Conservation (phyloP, 768 basidiomycete genomes). For the Trametes sanguinea region DNA sequence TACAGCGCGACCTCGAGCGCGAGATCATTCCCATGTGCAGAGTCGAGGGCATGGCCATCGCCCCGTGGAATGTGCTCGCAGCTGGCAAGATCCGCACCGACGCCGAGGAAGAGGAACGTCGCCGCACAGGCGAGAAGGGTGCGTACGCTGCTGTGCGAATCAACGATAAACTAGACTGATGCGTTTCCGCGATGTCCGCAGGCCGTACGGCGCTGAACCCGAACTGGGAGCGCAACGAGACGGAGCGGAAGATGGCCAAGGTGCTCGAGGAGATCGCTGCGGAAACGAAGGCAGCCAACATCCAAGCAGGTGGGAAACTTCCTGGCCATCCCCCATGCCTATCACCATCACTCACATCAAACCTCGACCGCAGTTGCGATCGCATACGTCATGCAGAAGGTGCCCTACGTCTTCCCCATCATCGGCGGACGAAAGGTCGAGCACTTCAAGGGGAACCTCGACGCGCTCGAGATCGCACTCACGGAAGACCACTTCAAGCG, state of each 20-base stretch:
- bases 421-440: conserved; percentile 23
- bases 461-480: conserved; percentile 20
- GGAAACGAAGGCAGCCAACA: conserved; percentile 41
- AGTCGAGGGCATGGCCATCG: conserved; percentile 37
- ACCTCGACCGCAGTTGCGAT: conserved; percentile 27
- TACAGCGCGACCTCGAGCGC: conserved; percentile 41
- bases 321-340: not conserved
- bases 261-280: conserved; percentile 52
- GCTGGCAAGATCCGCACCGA: conserved; percentile 43
- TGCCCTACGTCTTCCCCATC: conserved; percentile 28
- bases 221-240: conserved; percentile 47
- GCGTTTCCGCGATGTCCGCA: conserved; percentile 30
- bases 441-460: conserved; percentile 25
- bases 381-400: conserved; percentile 34
- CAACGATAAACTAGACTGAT: no score
- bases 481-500: conserved; percentile 26
- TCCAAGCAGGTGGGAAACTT: conserved; percentile 15
- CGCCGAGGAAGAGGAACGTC: conserved; percentile 35
- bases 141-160: no score
- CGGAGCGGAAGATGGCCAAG: conserved; percentile 41
- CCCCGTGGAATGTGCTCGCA: conserved; percentile 44
- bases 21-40: conserved; percentile 39
- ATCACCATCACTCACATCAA: no score
- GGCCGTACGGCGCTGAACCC: conserved; percentile 32
- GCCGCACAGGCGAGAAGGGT: conserved; percentile 37